Percentiles rank a stretch among this genome's conserved stretches.
phyloP scores from a whole-genome alignment of 129 eudicot genomes.

The Glebionis coronaria region DNA sequence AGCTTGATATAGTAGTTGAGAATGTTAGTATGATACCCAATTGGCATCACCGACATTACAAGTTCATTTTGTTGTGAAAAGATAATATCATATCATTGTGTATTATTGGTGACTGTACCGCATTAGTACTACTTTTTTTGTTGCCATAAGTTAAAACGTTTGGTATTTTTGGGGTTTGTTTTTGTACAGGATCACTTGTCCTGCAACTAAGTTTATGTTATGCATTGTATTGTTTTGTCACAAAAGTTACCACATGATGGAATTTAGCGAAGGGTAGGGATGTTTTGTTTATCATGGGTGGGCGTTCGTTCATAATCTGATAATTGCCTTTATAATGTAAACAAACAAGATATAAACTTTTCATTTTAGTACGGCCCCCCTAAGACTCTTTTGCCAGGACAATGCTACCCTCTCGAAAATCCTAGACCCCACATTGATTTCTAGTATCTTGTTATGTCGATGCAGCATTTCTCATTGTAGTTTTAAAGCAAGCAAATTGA shows the following conservation, averaged over 20 bases:
- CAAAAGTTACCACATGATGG: too few relatives aligned
- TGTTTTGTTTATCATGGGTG: too few relatives aligned
- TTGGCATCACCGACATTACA: constrained; percentile 8
- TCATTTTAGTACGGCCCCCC: neutral
- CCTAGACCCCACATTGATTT: neutral
- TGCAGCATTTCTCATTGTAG: neutral
- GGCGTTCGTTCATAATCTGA: too few relatives aligned
- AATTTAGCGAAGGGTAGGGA: too few relatives aligned
- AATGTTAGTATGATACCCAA: constrained; percentile 11
- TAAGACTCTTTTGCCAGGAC: neutral
- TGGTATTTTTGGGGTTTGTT: constrained; percentile 6
- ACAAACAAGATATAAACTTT: neutral
- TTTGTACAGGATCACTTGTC: constrained; percentile 10
- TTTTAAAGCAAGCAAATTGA: neutral
- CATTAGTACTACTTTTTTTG: neutral
- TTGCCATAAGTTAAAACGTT: constrained; percentile 15
- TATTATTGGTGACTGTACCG: neutral
- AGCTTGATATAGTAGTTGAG: constrained; percentile 25
- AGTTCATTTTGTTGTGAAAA: neutral
- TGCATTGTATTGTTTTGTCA: neutral
- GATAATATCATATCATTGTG: neutral
- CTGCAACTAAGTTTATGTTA: constrained; percentile 10
- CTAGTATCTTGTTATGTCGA: neutral
- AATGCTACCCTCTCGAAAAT: neutral
- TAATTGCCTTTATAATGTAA: constrained; percentile 7